Base-by-base conservation (phyloP, 306 rosid genomes). In the Dalbergia cultrata region DNA sequence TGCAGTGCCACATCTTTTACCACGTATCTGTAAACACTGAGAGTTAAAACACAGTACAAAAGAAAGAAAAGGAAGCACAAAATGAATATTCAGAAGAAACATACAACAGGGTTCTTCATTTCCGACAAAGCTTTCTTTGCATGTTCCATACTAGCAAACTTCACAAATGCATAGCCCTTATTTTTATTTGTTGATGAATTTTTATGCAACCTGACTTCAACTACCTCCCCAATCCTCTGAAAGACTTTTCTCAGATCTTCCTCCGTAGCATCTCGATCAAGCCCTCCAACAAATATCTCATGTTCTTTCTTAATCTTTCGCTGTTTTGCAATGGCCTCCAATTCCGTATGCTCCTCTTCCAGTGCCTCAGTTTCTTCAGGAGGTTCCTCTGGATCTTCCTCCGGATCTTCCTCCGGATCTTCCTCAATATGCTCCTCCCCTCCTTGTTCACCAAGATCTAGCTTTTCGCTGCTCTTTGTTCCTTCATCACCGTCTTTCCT, bases 81-180 rank as follows among this genome's bases (percentile, higher is more conserved):
- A 73, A 73, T 33, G 39, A 72, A 35, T 67, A 75, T 69, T 44
- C 22, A 52, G 31, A 77, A 74, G 77, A 68, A 67, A 74, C 91
- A 11, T 93, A 93, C 97, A 79, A 90, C 87, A 64, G 93, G 98
- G 78, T 90, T 93, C 85, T 91, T 93, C 90, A 91, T 91, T 83
- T 93, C 94, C 73, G 90, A 83, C 83, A 93, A 77, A 72, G 94
- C 97, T 72, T 86, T 82, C 78, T 82, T 81, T 7, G 93, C 90
- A 41, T 90, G 89, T 75, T 91, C 98, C 94, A 88, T 88, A 76
- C 64, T 82, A 78, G 92, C 83, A 85, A 88, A 91, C 82, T 82
- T 90, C 78, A 93, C 93, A 47, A 89, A 90, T 54, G 93, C 98
- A 87, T 88, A 91, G 74, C 97, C 98, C 83, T 89, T 91, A 67